Evolutionary conservation across 345 rosid species (phyloP), one percentile per base, ranked within the genome.

Genomic region (Acer yangbiense): DNA sequence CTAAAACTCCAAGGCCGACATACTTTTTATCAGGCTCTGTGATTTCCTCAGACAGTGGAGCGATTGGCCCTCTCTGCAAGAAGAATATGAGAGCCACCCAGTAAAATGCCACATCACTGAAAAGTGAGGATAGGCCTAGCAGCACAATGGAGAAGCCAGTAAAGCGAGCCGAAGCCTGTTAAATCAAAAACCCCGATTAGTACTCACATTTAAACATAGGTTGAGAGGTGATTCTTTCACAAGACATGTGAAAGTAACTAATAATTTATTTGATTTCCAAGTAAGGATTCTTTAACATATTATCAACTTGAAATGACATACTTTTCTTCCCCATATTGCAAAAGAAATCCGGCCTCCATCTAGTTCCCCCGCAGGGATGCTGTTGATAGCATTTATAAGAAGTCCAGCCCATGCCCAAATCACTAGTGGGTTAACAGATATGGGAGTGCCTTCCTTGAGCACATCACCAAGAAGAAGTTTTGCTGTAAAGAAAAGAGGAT

Each of bases 341-440:
- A 93, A 92, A 52, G 96, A 85, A 32, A 95, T 91, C 81, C 89
- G 82, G 48, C 99, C 98, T 16, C 98, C 98, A 63, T 95, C 99
- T 41, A 91, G 91, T 82, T 92, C 99, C 78, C 99, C 98, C 0
- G 98, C 99, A 13, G 97, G 99, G 76, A 95, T 95, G 86, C 98
- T 93, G 83, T 93, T 95, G 85, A 95, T 89, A 71, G 94, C 97
- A 81, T 93, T 95, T 46, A 95, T 91, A 73, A 95, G 94, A 82
- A 95, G 92, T 65, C 97, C 99, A 73, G 96, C 94, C 95, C 98
- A 95, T 16, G 98, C 94, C 97, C 98, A 95, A 70, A 93, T 82
- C 78, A 92, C 93, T 12, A 93, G 89, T 10, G 99, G 94, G 81
- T 95, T 95, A 13, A 93, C 74, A 27, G 98, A 95, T 82, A 93